A percentile compares a stretch with the other conserved stretches of the same genome.
phyloP scores from a whole-genome alignment of 345 rosid genomes.

The Ceriops tagal region DNA sequence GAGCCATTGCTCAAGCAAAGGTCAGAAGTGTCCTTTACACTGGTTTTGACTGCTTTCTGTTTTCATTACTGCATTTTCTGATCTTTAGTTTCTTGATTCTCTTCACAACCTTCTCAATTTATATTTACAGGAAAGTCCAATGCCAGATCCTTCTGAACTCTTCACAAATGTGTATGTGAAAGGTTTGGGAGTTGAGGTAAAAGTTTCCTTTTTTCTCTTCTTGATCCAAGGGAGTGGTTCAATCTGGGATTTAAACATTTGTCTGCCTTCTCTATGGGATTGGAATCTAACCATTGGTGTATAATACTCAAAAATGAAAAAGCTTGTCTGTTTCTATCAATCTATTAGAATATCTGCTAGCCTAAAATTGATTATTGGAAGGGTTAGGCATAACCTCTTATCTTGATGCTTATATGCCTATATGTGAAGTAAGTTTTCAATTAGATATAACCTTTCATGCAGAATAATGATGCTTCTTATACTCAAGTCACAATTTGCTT shows the following conservation, averaged over 20 bases:
- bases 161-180: conserved; percentile 74
- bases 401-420: too few species aligned
- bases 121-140: conserved; percentile 74
- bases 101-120: conserved; percentile 3
- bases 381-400: too few species aligned
- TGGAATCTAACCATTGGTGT: too few species aligned
- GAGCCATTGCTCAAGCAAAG: conserved; percentile 96
- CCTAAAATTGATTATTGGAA: too few species aligned
- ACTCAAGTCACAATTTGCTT: background rate
- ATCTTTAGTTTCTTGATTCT: background rate
- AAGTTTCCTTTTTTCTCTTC: background rate
- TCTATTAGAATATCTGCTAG: background rate
- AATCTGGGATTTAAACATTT: too few species aligned
- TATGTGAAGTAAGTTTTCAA: too few species aligned
- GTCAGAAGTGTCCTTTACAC: conserved; percentile 29
- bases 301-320: background rate
- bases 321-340: background rate
- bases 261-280: too few species aligned
- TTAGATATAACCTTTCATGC: too few species aligned
- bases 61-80: background rate
- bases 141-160: conserved; percentile 90
- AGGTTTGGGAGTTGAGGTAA: conserved; percentile 80
- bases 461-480: too few species aligned
- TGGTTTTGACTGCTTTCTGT: background rate
- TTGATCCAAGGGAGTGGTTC: background rate